Percentiles rank a stretch among this genome's conserved stretches.
Conservation (phyloP, 1,284 basidiomycete species). For the Ustilago curta region DNA sequence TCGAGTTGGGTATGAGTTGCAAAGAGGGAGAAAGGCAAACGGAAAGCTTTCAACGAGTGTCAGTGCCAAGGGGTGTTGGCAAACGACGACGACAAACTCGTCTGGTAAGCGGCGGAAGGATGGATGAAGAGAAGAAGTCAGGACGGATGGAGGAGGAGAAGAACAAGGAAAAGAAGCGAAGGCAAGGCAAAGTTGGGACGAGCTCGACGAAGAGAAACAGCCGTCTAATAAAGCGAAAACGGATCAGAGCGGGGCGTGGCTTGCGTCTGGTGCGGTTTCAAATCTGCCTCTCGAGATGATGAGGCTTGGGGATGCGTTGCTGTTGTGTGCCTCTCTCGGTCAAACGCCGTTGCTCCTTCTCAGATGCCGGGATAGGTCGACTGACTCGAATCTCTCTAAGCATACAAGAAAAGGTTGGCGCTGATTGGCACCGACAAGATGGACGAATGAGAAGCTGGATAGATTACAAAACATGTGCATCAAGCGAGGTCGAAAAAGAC, state of each 20-base stretch:
- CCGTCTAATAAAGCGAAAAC: slow-evolving; percentile 1
- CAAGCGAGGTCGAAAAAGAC: slow-evolving; percentile 3
- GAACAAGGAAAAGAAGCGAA: slow-evolving; percentile 44
- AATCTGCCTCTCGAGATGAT: too few species aligned
- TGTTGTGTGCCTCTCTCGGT: background rate
- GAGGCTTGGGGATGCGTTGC: background rate
- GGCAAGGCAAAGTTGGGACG: background rate
- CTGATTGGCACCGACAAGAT: slow-evolving; percentile 6
- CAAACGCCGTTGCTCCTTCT: slow-evolving; percentile 13
- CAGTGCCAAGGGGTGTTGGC: background rate
- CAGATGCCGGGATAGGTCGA: background rate
- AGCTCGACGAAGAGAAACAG: background rate
- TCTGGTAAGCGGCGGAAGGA: slow-evolving; percentile 59
- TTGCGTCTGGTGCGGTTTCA: too few species aligned
- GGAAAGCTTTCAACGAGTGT: slow-evolving; percentile 13
- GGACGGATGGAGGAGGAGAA: slow-evolving; percentile 36
- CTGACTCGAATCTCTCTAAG: slow-evolving; percentile 2
- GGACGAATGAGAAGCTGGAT: slow-evolving; percentile 36
- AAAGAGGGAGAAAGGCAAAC: background rate
- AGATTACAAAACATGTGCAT: slow-evolving; percentile 22
- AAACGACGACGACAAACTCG: slow-evolving; percentile 39
- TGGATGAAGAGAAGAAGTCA: slow-evolving; percentile 57
- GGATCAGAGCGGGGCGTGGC: slow-evolving; percentile 13
- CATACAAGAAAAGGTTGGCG: slow-evolving; percentile 20
- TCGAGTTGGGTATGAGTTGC: background rate